Conservation (phyloP, 805 yeast species). For the Vanderwaltozyma tropicalis region DNA sequence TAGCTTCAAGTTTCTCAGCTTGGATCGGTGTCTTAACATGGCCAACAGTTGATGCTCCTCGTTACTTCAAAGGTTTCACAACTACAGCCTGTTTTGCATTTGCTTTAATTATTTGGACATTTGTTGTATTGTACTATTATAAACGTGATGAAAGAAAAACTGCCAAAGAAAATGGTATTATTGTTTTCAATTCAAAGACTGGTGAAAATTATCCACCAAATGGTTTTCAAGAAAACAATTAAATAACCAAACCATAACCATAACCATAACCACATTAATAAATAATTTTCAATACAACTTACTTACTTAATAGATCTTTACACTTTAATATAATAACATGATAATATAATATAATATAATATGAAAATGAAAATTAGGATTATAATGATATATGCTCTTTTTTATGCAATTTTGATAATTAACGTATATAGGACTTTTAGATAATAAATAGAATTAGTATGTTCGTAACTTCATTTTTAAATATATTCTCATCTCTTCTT, state of each 20-base stretch:
- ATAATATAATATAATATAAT: too few species aligned
- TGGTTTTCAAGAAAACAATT: neutral
- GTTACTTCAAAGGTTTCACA: slow-evolving; percentile 44
- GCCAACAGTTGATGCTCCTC: slow-evolving; percentile 44
- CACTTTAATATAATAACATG: too few species aligned
- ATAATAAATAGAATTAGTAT: too few species aligned
- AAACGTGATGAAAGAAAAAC: slow-evolving; percentile 31
- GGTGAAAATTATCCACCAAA: slow-evolving; percentile 6
- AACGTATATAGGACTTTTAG: too few species aligned
- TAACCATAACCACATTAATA: too few species aligned
- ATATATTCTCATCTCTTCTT: slow-evolving; percentile 1
- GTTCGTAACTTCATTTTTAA: neutral
- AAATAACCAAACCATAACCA: too few species aligned
- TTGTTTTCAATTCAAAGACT: slow-evolving; percentile 18
- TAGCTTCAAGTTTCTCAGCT: slow-evolving; percentile 46
- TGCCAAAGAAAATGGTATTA: slow-evolving; percentile 32
- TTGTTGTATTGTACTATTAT: slow-evolving; percentile 27
- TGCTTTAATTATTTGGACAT: slow-evolving; percentile 17
- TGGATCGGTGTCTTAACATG: slow-evolving; percentile 39
- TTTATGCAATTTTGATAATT: too few species aligned
- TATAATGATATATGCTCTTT: too few species aligned
- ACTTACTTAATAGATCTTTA: too few species aligned
- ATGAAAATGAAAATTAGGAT: too few species aligned
- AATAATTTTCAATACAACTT: too few species aligned
- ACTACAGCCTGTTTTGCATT: slow-evolving; percentile 32